Evolutionary conservation across 805 yeast species (phyloP).

Genomic region (Brettanomyces nanus): DNA sequence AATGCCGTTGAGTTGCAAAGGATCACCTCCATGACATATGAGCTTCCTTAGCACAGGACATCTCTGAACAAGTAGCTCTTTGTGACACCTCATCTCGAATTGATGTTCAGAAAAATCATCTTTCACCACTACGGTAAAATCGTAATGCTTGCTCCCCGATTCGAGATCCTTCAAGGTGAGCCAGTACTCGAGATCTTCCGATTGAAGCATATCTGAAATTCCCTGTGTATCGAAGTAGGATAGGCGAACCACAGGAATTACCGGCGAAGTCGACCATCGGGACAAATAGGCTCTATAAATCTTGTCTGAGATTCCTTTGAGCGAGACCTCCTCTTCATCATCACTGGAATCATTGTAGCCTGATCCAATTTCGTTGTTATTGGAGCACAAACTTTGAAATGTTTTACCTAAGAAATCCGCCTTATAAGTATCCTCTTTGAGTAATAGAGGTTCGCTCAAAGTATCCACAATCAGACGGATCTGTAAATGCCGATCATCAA

Average conservation of each 20-base stretch:
- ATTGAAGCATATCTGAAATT: constrained; percentile 29
- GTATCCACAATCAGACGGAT: constrained; percentile 3
- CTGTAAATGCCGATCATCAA: constrained; percentile 8
- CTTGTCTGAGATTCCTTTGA: constrained; percentile 1
- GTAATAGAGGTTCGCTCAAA: background rate
- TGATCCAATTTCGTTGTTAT: background rate
- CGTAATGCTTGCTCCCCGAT: constrained; percentile 7
- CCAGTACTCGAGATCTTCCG: constrained; percentile 23
- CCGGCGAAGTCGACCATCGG: constrained; percentile 13
- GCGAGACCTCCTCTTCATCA: background rate
- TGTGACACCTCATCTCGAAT: constrained; percentile 9
- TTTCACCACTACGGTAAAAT: constrained; percentile 9
- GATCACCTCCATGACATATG: background rate
- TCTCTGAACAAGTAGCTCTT: constrained; percentile 7
- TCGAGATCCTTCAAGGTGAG: constrained; percentile 12
- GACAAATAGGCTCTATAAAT: constrained; percentile 1
- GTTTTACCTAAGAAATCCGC: constrained; percentile 5
- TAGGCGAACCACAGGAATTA: background rate
- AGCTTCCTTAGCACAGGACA: constrained; percentile 1
- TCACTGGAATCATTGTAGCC: constrained; percentile 1
- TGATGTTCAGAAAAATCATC: constrained; percentile 4
- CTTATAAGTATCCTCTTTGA: constrained; percentile 5
- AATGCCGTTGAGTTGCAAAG: constrained; percentile 11
- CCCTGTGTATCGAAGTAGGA: constrained; percentile 2
- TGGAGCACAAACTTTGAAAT: background rate